phyloP scores from a whole-genome alignment of 305 asterid species.

The Nicotiana rustica region DNA sequence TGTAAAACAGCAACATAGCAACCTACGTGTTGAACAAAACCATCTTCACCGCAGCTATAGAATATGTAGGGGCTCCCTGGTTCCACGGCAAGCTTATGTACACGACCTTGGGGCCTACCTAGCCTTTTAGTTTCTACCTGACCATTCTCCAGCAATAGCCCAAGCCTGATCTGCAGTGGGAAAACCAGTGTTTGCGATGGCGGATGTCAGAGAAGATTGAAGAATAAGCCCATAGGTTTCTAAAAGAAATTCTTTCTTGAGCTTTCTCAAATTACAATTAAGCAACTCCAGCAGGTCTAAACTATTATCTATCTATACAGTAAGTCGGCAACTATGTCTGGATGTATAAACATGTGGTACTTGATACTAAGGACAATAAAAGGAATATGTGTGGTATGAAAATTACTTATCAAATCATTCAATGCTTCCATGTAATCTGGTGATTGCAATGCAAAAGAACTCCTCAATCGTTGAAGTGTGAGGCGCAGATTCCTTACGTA shows the following conservation, averaged over 20 bases:
- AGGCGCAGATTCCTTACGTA: background rate
- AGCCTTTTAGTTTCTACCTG: slow-evolving; percentile 69
- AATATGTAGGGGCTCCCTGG: slow-evolving; percentile 85
- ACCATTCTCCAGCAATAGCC: slow-evolving; percentile 71
- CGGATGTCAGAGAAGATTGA: background rate
- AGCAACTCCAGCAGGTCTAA: too few species aligned
- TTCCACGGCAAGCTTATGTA: slow-evolving; percentile 85
- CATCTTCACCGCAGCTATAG: slow-evolving; percentile 92
- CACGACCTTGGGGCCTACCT: slow-evolving; percentile 85
- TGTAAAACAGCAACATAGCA: slow-evolving; percentile 34
- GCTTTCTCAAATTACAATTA: background rate
- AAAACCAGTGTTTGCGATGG: background rate
- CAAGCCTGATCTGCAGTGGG: slow-evolving; percentile 71
- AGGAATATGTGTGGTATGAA: background rate
- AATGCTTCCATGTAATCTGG: slow-evolving; percentile 10
- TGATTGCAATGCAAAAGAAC: background rate
- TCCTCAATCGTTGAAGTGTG: background rate
- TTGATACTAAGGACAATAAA: too few species aligned
- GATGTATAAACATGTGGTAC: too few species aligned
- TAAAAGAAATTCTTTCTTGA: too few species aligned
- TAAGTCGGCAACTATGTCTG: too few species aligned
- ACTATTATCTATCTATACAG: too few species aligned
- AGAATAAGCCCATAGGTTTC: too few species aligned
- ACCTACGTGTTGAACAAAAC: slow-evolving; percentile 77
- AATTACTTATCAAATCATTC: background rate